phyloP scores from a whole-genome alignment of 1,284 basidiomycete genomes.

The Athelia psychrophila region DNA sequence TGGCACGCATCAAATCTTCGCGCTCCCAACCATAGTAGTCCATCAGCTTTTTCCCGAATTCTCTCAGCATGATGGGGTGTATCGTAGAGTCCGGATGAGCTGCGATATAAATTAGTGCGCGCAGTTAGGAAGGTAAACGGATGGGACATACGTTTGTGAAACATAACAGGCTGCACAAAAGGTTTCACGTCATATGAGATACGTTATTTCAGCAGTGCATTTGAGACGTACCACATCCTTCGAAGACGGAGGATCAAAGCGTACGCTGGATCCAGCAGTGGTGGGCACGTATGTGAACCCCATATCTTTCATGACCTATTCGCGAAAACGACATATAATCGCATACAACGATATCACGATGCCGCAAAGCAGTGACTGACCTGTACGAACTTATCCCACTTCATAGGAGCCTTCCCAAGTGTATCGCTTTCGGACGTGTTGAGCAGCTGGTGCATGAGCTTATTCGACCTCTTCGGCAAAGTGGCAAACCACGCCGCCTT shows the following conservation, averaged over 20 bases:
- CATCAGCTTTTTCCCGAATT: conserved; percentile 58
- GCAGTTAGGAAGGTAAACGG: background rate
- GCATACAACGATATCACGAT: no score
- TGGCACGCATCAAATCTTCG: conserved; percentile 43
- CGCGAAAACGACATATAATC: conserved; percentile 1
- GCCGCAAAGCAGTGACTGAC: conserved; percentile 24
- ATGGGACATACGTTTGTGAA: conserved; percentile 68
- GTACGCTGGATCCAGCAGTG: conserved; percentile 78
- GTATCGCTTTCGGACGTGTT: conserved; percentile 53
- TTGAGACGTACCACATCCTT: conserved; percentile 47
- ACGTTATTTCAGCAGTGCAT: conserved; percentile 2
- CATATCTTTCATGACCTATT: conserved; percentile 72
- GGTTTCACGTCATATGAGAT: conserved; percentile 3
- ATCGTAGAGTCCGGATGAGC: conserved; percentile 74
- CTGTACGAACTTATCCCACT: conserved; percentile 69
- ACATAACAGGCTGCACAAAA: conserved; percentile 55
- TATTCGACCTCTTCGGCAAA: conserved; percentile 55
- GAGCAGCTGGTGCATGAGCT: conserved; percentile 63
- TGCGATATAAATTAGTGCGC: conserved; percentile 20
- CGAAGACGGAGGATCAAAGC: conserved; percentile 69
- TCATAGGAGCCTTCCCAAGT: conserved; percentile 56
- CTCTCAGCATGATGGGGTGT: conserved; percentile 45
- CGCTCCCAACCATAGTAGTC: conserved; percentile 68
- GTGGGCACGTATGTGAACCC: conserved; percentile 70
- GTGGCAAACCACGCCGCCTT: conserved; percentile 54